Evolutionary conservation across 1,139 yeast species (phyloP).

Genomic region (Hansenula lynferdii): DNA sequence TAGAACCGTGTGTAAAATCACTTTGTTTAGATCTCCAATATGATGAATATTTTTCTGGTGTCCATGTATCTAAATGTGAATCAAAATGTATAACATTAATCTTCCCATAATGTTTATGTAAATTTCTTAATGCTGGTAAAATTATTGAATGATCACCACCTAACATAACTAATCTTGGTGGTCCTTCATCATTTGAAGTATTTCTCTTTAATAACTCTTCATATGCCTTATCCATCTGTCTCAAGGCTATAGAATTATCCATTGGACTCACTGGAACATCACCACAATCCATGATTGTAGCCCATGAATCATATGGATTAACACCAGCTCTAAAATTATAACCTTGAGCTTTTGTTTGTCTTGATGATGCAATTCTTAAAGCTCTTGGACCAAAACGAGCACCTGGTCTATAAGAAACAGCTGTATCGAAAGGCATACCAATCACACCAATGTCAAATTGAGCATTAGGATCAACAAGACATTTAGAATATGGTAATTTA

Average conservation of each 20-base stretch:
- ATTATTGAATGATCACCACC: slow-evolving; percentile 80
- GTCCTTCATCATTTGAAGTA: slow-evolving; percentile 21
- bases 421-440: slow-evolving; percentile 80
- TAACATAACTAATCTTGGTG: slow-evolving; percentile 63
- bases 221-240: slow-evolving; percentile 68
- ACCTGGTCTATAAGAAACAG: slow-evolving; percentile 68
- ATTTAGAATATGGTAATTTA: slow-evolving; percentile 54
- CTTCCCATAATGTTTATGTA: slow-evolving; percentile 55
- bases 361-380: slow-evolving; percentile 65
- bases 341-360: slow-evolving; percentile 63
- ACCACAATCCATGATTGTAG: slow-evolving; percentile 69
- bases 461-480: slow-evolving; percentile 44
- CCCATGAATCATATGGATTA: slow-evolving; percentile 52
- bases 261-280: slow-evolving; percentile 77
- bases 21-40: slow-evolving; percentile 65
- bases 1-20: slow-evolving; percentile 72
- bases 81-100: slow-evolving; percentile 71
- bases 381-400: slow-evolving; percentile 82
- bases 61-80: slow-evolving; percentile 80
- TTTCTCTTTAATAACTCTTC: slow-evolving; percentile 32
- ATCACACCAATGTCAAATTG: slow-evolving; percentile 61
- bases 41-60: slow-evolving; percentile 61
- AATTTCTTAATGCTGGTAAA: slow-evolving; percentile 64
- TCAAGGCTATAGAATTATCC: slow-evolving; percentile 65
- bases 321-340: slow-evolving; percentile 62